Conservation (phyloP, 1,139 yeast species). For the Ogataea hybrid region DNA sequence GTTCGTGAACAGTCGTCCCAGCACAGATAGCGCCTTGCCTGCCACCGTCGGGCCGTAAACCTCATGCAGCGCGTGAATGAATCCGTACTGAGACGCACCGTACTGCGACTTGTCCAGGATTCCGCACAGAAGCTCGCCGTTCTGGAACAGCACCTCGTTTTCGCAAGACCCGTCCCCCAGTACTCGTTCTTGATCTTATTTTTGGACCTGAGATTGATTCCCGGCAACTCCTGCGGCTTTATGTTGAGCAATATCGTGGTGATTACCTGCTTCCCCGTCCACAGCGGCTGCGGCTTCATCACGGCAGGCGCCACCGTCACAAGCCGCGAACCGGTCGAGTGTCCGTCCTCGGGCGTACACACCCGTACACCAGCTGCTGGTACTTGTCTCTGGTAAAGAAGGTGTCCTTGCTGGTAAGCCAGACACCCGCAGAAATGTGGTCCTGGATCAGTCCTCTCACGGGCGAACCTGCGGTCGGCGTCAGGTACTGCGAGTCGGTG, state of each 20-base stretch:
- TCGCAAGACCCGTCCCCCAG: constrained; percentile 84
- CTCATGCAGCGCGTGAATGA: constrained; percentile 95
- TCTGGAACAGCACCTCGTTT: constrained; percentile 77
- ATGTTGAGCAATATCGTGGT: constrained; percentile 86
- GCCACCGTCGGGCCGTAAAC: constrained; percentile 91
- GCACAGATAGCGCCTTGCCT: constrained; percentile 82
- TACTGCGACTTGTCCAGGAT: constrained; percentile 96
- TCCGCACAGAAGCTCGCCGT: constrained; percentile 90
- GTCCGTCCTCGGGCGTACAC: constrained; percentile 98
- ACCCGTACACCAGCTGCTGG: constrained; percentile 91
- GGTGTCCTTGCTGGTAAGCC: constrained; percentile 91
- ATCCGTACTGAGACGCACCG: constrained; percentile 97
- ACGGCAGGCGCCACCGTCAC: constrained; percentile 88
- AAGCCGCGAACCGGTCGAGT: constrained; percentile 69
- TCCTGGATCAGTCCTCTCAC: constrained; percentile 99
- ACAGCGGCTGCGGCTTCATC: constrained; percentile 79
- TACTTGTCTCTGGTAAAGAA: constrained; percentile 89
- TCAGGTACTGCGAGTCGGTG: constrained; percentile 94
- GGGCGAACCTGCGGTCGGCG: constrained; percentile 98
- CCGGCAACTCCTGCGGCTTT: constrained; percentile 85
- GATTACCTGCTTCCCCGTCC: constrained; percentile 99
- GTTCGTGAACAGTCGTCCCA: constrained; percentile 93
- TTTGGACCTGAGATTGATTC: constrained; percentile 76
- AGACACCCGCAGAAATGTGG: constrained; percentile 98
- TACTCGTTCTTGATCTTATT: constrained; percentile 93